Percentiles rank a stretch among this genome's conserved stretches.
These are phyloP conservation scores for Fusarium buharicum DNA, from an alignment of 2,329 filamentous ascomycete species.

Conservation along the genomic window DNA sequence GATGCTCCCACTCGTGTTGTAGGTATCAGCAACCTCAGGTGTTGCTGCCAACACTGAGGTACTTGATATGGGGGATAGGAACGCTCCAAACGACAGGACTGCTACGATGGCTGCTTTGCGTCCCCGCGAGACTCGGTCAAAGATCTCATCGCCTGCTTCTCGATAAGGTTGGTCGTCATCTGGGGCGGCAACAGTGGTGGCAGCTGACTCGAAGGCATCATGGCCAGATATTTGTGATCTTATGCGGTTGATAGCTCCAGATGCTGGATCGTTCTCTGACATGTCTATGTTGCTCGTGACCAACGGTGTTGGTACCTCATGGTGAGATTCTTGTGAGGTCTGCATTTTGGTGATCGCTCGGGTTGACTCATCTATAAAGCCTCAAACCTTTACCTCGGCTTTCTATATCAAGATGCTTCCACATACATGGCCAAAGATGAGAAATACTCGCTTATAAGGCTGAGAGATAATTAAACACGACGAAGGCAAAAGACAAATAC, in stretches of 20 bases:
- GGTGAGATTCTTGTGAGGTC: not conserved
- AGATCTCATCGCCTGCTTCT: constrained; percentile 62
- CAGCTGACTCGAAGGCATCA: constrained; percentile 43
- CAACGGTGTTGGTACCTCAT: constrained; percentile 9
- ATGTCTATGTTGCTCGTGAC: constrained; percentile 1
- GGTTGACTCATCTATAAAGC: no score
- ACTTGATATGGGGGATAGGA: constrained; percentile 78
- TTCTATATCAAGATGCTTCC: not conserved
- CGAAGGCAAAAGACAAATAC: not conserved
- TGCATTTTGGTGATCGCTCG: constrained; percentile 12
- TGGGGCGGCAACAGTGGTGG: constrained; percentile 1
- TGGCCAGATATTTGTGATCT: constrained; percentile 47
- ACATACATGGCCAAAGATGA: not conserved
- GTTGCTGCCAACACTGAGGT: constrained; percentile 79
- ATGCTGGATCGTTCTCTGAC: not conserved
- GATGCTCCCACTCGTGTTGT: constrained; percentile 71
- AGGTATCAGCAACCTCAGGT: constrained; percentile 76
- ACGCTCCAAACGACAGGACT: constrained; percentile 78
- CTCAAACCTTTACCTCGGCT: not conserved
- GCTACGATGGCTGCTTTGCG: constrained; percentile 75
- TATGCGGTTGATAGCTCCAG: constrained; percentile 36
- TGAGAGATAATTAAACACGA: not conserved
- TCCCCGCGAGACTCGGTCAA: constrained; percentile 69
- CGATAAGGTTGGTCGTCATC: constrained; percentile 28
- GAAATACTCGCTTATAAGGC: not conserved